Conservation (phyloP, 257 asterid species). For the Fraxinus quadrangulata region DNA sequence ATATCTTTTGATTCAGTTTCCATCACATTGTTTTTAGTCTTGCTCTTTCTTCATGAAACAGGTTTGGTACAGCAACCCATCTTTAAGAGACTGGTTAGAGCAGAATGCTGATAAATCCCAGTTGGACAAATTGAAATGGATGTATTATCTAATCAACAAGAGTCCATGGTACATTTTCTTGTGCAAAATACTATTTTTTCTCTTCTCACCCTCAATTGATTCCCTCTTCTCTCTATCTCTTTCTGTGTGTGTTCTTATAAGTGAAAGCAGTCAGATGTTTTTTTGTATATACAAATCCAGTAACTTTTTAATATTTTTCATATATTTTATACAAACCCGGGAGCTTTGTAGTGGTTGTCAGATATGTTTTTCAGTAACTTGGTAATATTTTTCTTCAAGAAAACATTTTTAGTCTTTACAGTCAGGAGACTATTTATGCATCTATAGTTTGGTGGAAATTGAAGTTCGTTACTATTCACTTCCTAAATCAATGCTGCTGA, state of each 20-base stretch:
- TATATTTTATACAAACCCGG: not conserved
- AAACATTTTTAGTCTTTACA: no score
- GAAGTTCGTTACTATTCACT: not conserved
- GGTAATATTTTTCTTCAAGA: no score
- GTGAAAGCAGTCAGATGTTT: not conserved
- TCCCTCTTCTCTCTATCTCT: no score
- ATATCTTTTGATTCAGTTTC: not conserved
- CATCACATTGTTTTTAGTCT: not conserved
- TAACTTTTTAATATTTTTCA: no score
- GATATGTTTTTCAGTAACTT: not conserved
- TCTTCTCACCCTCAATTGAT: not conserved
- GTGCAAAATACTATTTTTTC: not conserved
- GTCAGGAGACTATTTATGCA: not conserved
- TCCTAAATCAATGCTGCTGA: not conserved
- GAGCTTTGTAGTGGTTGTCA: not conserved
- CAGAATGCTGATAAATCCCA: slow-evolving; percentile 64
- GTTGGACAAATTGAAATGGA: slow-evolving; percentile 75
- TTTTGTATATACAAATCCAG: not conserved
- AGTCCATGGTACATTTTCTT: slow-evolving; percentile 77
- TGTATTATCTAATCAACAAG: slow-evolving; percentile 76
- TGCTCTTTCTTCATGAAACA: slow-evolving; percentile 33
- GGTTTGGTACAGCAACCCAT: slow-evolving; percentile 91
- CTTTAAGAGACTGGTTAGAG: slow-evolving; percentile 86
- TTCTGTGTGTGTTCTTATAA: no score
- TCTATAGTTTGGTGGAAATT: not conserved